phyloP scores from a whole-genome alignment of 75 land plant genomes.

The Selaginella tamariscina region DNA sequence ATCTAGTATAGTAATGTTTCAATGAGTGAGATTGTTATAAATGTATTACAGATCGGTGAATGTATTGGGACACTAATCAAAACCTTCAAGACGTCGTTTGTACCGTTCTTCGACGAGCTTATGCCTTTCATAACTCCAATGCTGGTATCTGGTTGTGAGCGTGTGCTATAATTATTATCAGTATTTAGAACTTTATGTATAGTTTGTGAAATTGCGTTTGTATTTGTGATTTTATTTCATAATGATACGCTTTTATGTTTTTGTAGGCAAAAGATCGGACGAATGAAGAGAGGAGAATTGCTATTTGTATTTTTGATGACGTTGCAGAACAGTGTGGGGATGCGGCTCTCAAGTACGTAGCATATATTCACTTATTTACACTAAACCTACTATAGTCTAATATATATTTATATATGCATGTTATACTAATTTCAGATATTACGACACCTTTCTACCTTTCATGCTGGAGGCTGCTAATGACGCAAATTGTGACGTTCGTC shows the following conservation, averaged over 20 bases:
- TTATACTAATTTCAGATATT: constrained; percentile 39
- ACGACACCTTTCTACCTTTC: constrained; percentile 76
- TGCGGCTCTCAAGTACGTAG: constrained; percentile 50
- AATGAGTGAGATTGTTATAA: too few relatives aligned
- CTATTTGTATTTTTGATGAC: constrained; percentile 88
- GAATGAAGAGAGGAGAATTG: constrained; percentile 71
- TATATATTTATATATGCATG: background rate
- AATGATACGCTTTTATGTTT: too few relatives aligned
- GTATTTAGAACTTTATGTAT: too few relatives aligned
- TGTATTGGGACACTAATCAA: constrained; percentile 60
- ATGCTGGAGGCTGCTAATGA: constrained; percentile 70
- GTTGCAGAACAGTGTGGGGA: constrained; percentile 71
- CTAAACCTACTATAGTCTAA: too few relatives aligned
- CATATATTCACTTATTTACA: background rate
- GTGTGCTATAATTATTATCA: too few relatives aligned
- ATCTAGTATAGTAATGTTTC: background rate
- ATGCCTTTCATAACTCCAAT: constrained; percentile 56
- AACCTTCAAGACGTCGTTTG: constrained; percentile 51
- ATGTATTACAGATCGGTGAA: constrained; percentile 59
- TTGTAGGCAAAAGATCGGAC: constrained; percentile 69
- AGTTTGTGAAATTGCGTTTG: too few relatives aligned
- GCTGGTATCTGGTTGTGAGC: too few relatives aligned
- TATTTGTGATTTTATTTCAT: too few relatives aligned
- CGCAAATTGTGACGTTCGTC: constrained; percentile 59
- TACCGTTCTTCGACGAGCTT: constrained; percentile 69